Evolutionary conservation across 148 eudicot genomes (phyloP).

Genomic region (Nyssa sinensis): DNA sequence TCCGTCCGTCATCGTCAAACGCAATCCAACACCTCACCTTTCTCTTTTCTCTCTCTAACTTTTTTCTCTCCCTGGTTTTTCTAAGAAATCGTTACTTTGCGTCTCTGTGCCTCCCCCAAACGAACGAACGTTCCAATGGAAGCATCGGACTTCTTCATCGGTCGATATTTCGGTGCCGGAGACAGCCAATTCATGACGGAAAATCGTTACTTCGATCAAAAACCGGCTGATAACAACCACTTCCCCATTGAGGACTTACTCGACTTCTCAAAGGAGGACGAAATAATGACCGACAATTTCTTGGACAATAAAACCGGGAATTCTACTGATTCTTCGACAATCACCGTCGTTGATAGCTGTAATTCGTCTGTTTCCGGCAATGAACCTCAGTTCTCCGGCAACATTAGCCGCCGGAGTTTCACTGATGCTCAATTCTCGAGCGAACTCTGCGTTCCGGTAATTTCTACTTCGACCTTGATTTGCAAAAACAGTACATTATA

Average conservation of each 20-base stretch:
- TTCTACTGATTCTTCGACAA: constrained; percentile 58
- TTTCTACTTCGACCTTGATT: background rate
- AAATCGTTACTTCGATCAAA: constrained; percentile 10
- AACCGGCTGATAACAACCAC: constrained; percentile 15
- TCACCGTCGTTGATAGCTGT: constrained; percentile 66
- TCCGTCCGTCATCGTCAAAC: constrained; percentile 29
- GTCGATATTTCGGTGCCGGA: constrained; percentile 13
- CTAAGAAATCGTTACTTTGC: constrained; percentile 17
- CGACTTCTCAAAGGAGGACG: constrained; percentile 71
- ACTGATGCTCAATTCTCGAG: constrained; percentile 67
- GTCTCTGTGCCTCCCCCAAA: constrained; percentile 1
- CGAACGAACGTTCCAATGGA: constrained; percentile 33
- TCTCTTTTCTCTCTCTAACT: background rate
- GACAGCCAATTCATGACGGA: background rate
- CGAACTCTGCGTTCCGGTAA: constrained; percentile 93
- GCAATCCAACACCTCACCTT: constrained; percentile 18
- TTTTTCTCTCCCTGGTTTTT: constrained; percentile 19
- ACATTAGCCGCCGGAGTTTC: constrained; percentile 39
- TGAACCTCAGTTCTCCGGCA: constrained; percentile 32
- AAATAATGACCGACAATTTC: constrained; percentile 55
- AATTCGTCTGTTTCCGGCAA: constrained; percentile 72
- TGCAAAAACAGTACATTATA: background rate
- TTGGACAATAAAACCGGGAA: constrained; percentile 45
- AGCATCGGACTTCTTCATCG: constrained; percentile 44
- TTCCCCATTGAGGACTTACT: constrained; percentile 61